phyloP scores from a whole-genome alignment of 2,329 filamentous ascomycete species.

The Massarina eburnea region DNA sequence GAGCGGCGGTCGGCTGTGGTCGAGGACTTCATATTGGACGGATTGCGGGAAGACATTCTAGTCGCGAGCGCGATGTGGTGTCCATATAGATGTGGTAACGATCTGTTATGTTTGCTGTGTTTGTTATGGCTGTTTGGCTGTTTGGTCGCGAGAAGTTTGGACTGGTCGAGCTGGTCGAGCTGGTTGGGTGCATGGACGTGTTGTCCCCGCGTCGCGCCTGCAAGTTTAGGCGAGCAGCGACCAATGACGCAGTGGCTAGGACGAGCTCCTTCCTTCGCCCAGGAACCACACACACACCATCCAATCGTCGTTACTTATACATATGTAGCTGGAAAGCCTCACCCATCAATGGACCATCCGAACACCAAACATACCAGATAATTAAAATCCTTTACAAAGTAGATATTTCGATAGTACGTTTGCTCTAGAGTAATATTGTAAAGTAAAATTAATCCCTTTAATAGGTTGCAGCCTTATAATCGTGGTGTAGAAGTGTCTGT shows the following conservation, averaged over 20 bases:
- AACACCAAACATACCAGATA: no score
- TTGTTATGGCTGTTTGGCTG: slow-evolving; percentile 13
- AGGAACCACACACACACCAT: no score
- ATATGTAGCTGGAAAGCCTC: no score
- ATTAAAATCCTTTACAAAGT: no score
- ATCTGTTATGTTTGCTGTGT: slow-evolving; percentile 19
- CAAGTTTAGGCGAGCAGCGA: slow-evolving; percentile 1
- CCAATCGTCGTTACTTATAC: no score
- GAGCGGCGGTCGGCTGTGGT: slow-evolving; percentile 35
- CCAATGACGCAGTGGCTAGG: background rate
- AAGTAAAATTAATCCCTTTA: no score
- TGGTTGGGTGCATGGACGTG: slow-evolving; percentile 4
- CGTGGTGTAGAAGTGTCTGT: no score
- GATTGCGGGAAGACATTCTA: slow-evolving; percentile 41
- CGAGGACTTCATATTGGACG: slow-evolving; percentile 27
- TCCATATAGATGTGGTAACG: slow-evolving; percentile 22
- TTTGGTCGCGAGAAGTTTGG: slow-evolving; percentile 1
- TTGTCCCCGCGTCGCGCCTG: slow-evolving; percentile 10
- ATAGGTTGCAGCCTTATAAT: no score
- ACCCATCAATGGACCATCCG: no score
- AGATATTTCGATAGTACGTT: no score
- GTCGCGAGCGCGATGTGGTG: slow-evolving; percentile 15
- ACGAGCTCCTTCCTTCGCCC: no score
- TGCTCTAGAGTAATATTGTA: no score
- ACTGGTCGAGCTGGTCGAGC: background rate